phyloP scores from a whole-genome alignment of 2,329 filamentous ascomycete genomes.

The Chaetomiaceae sp. region DNA sequence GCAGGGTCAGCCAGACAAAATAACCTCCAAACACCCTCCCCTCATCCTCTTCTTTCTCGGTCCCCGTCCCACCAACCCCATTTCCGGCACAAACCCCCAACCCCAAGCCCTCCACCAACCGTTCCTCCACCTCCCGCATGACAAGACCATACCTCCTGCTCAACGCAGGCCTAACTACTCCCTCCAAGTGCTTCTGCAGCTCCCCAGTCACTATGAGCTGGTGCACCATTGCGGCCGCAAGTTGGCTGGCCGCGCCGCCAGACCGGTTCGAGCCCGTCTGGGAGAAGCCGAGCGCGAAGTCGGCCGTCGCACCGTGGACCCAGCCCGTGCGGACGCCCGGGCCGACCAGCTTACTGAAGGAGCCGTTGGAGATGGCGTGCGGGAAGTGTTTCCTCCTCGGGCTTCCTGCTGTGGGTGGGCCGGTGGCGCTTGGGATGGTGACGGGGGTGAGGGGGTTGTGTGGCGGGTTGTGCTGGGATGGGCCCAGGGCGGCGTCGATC shows the following conservation, averaged over 20 bases:
- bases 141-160: constrained; percentile 44
- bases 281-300: constrained; percentile 43
- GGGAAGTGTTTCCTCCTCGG: constrained; percentile 59
- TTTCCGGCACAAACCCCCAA: constrained; percentile 34
- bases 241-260: constrained; percentile 49
- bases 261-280: constrained; percentile 49
- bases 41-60: constrained; percentile 30
- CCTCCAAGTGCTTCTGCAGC: constrained; percentile 39
- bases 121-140: constrained; percentile 49
- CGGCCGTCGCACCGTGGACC: constrained; percentile 61
- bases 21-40: constrained; percentile 66
- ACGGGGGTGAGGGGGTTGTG: too few species aligned
- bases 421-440: too few species aligned
- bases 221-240: constrained; percentile 47
- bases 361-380: constrained; percentile 77
- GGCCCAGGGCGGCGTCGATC: constrained; percentile 63
- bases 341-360: constrained; percentile 80
- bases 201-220: constrained; percentile 41
- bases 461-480: constrained; percentile 33
- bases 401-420: too few species aligned
- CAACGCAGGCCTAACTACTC: constrained; percentile 39
- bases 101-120: constrained; percentile 59
- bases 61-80: not conserved
- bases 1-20: constrained; percentile 74
- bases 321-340: constrained; percentile 84